Percentiles rank a stretch among this genome's conserved stretches.
Conservation (phyloP, 257 asterid species). For the Pogostemon cablin region DNA sequence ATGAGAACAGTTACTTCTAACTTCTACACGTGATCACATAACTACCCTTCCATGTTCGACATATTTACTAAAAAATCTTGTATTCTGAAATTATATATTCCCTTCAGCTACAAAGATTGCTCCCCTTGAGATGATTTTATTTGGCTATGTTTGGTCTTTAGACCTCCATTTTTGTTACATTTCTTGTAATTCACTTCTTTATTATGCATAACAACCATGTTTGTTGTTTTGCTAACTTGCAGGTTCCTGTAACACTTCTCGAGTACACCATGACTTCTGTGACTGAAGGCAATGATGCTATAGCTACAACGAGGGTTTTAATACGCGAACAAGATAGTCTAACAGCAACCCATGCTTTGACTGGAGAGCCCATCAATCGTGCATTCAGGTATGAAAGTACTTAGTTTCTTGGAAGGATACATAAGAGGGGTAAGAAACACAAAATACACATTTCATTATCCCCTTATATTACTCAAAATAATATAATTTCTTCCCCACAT, state of each 20-base stretch:
- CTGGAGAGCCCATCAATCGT: slow-evolving; percentile 63
- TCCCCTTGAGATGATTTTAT: not conserved
- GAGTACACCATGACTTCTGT: slow-evolving; percentile 84
- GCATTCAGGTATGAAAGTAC: slow-evolving; percentile 65
- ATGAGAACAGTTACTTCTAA: slow-evolving; percentile 6
- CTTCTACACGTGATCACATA: not conserved
- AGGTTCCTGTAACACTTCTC: slow-evolving; percentile 78
- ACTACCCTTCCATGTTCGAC: not conserved
- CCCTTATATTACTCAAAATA: not conserved
- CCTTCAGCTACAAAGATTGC: not conserved
- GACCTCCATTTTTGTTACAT: slow-evolving; percentile 18
- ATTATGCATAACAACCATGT: not conserved
- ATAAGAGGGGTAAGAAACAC: no score
- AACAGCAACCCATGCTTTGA: slow-evolving; percentile 62
- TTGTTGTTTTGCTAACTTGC: slow-evolving; percentile 21
- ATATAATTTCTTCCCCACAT: not conserved
- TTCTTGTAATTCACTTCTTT: slow-evolving; percentile 10
- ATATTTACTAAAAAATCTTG: not conserved
- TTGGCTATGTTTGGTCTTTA: not conserved
- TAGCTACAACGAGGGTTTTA: slow-evolving; percentile 81
- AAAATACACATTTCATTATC: not conserved
- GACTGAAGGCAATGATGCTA: slow-evolving; percentile 94
- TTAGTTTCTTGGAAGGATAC: not conserved
- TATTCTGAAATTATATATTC: not conserved
- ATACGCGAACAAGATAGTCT: slow-evolving; percentile 65